These are phyloP conservation scores for Delphinella strobiligena DNA, from an alignment of 2,329 filamentous ascomycete species.

Conservation along the genomic window DNA sequence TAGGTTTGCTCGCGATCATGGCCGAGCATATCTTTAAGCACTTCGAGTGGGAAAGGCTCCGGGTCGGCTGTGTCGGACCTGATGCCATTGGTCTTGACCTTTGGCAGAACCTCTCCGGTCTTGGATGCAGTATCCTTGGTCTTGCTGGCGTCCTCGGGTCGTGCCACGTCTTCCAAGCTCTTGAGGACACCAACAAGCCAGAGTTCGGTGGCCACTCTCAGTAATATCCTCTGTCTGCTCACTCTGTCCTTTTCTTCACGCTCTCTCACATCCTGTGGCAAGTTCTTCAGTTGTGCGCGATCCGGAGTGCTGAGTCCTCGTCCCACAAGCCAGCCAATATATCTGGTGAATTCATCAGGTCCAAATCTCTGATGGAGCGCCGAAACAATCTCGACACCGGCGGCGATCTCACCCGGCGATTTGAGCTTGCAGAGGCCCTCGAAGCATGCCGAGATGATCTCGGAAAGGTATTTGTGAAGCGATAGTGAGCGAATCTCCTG, in stretches of 20 bases:
- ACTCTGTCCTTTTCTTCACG: constrained; percentile 93
- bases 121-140: constrained; percentile 43
- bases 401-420: constrained; percentile 78
- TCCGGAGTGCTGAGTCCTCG: constrained; percentile 86
- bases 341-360: constrained; percentile 77
- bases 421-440: constrained; percentile 90
- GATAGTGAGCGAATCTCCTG: constrained; percentile 84
- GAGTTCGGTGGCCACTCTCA: constrained; percentile 86
- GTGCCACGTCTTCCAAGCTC: constrained; percentile 60
- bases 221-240: constrained; percentile 68
- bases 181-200: constrained; percentile 86
- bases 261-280: constrained; percentile 73
- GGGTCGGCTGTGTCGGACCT: constrained; percentile 53
- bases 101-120: constrained; percentile 44
- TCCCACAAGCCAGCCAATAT: constrained; percentile 83
- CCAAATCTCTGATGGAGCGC: constrained; percentile 94
- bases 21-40: constrained; percentile 91
- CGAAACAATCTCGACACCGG: constrained; percentile 84
- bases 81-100: constrained; percentile 46
- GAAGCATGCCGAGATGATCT: constrained; percentile 91
- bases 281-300: constrained; percentile 65
- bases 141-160: constrained; percentile 52
- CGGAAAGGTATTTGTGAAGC: constrained; percentile 90
- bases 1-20: constrained; percentile 90
- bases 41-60: constrained; percentile 91